phyloP scores from a whole-genome alignment of 805 yeast species.

The Scheffersomyces coipomensis region DNA sequence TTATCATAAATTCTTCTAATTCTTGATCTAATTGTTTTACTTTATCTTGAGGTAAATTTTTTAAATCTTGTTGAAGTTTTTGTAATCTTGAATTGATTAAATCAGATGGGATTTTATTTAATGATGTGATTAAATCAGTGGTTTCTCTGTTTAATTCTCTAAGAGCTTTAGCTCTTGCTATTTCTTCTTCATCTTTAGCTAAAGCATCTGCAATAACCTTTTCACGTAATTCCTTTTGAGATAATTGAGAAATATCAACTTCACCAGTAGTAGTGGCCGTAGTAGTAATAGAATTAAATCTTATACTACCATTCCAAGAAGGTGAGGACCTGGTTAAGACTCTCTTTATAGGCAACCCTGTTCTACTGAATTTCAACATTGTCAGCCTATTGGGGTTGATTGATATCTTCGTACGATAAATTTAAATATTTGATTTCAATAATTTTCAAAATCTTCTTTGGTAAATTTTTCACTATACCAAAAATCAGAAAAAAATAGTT shows the following conservation, averaged over 20 bases:
- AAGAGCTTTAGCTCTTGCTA: constrained; percentile 30
- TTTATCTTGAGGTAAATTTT: constrained; percentile 26
- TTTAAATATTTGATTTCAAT: no score
- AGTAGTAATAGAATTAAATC: no score
- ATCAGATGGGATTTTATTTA: constrained; percentile 33
- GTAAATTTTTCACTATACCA: no score
- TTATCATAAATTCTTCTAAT: constrained; percentile 35
- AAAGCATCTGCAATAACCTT: constrained; percentile 41
- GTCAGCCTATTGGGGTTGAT: no score
- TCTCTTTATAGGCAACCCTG: no score
- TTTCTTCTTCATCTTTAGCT: constrained; percentile 43
- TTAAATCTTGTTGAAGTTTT: constrained; percentile 29
- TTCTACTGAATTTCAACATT: no score
- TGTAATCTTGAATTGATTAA: constrained; percentile 27
- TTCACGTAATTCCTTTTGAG: constrained; percentile 34
- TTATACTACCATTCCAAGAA: no score
- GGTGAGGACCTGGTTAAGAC: no score
- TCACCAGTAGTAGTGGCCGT: no score
- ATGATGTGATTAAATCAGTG: constrained; percentile 22
- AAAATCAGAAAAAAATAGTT: no score
- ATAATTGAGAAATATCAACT: constrained; percentile 1
- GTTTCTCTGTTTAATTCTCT: constrained; percentile 30
- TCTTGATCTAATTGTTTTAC: constrained; percentile 40
- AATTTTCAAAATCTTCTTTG: no score
- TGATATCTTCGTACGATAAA: no score